Conservation (phyloP, 225 moss, liverwort and hornwort genomes). For the Rhytidiadelphus loreus region DNA sequence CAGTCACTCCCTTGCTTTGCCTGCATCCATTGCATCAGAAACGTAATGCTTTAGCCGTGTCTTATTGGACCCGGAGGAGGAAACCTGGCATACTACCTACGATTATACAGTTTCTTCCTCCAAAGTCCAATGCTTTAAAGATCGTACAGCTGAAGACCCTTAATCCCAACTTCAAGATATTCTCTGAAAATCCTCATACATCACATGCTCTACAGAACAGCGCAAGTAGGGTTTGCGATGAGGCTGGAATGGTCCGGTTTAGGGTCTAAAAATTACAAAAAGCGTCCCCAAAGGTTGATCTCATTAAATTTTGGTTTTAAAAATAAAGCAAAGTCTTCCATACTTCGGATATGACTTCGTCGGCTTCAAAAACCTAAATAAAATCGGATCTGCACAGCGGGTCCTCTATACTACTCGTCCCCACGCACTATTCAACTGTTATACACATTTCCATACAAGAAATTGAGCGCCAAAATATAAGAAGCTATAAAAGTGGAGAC, state of each 20-base stretch:
- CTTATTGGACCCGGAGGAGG: neutral
- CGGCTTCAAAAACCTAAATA: neutral
- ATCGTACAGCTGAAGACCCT: neutral
- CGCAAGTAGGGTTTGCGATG: neutral
- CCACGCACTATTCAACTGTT: neutral
- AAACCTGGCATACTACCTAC: neutral
- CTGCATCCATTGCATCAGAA: conserved; percentile 4
- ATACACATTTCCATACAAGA: neutral
- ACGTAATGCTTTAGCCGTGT: neutral
- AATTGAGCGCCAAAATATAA: neutral
- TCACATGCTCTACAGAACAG: neutral
- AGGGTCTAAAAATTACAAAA: neutral
- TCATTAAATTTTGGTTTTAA: neutral
- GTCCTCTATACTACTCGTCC: neutral
- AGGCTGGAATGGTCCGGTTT: neutral
- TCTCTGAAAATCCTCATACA: neutral
- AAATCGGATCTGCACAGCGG: neutral
- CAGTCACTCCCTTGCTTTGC: conserved; percentile 22
- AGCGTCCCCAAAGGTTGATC: neutral
- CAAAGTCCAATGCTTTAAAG: neutral
- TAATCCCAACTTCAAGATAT: neutral
- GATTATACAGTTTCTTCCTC: neutral
- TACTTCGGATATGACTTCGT: neutral
- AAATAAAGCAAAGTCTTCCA: neutral
- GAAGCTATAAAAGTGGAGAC: neutral